Evolutionary conservation across 1,139 yeast species (phyloP).

Genomic region (Zygosaccharomyces pseudobailii): DNA sequence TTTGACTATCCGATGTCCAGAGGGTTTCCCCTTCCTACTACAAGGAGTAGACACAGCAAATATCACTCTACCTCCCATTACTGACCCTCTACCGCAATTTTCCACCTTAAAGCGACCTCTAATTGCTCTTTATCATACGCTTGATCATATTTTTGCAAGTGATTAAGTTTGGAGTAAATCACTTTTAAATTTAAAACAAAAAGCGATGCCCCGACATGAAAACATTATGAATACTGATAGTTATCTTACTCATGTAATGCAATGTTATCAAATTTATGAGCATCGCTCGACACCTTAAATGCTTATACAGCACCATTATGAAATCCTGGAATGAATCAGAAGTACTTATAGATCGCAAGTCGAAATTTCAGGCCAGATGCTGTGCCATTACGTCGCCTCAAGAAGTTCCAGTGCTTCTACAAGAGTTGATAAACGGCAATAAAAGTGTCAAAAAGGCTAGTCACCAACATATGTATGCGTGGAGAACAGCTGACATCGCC

Average conservation of each 20-base stretch:
- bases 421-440: slow-evolving; percentile 40
- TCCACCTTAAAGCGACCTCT: background rate
- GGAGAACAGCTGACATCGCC: slow-evolving; percentile 45
- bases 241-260: background rate
- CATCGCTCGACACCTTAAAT: background rate
- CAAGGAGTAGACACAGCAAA: slow-evolving; percentile 29
- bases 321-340: slow-evolving; percentile 37
- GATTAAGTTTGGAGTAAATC: background rate
- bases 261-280: background rate
- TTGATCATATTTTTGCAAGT: background rate
- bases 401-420: slow-evolving; percentile 41
- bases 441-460: slow-evolving; percentile 47
- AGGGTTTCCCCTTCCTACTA: slow-evolving; percentile 16
- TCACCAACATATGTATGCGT: slow-evolving; percentile 66
- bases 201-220: background rate
- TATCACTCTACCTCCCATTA: slow-evolving; percentile 15
- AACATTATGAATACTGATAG: background rate
- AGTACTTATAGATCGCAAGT: slow-evolving; percentile 44
- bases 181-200: background rate
- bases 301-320: slow-evolving; percentile 2
- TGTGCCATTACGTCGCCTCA: slow-evolving; percentile 36
- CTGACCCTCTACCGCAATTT: background rate
- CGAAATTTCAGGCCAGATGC: slow-evolving; percentile 59
- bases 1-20: slow-evolving; percentile 23
- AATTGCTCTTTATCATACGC: background rate